Percentiles rank a stretch among this genome's conserved stretches.
Conservation (phyloP, 1,284 basidiomycete genomes). For the Ceratobasidium sp. region DNA sequence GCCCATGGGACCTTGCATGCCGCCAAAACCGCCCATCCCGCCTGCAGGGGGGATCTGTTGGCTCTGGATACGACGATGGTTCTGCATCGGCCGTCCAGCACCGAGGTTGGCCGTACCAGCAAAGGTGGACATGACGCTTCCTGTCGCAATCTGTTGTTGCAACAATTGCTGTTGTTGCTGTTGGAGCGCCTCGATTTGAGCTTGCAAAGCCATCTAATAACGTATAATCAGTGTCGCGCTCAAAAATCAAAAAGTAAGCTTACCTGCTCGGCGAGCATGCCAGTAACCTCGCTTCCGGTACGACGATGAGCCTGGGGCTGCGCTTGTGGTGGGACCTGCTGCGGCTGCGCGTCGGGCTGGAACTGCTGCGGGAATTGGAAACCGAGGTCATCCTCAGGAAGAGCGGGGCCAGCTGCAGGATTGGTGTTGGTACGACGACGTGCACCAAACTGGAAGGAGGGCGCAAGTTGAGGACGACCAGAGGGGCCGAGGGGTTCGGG, state of each 20-base stretch:
- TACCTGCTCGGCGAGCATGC: conserved; percentile 91
- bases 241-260: conserved; percentile 42
- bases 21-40: conserved; percentile 57
- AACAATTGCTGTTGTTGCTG: conserved; percentile 87
- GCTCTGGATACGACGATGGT: conserved; percentile 89
- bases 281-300: conserved; percentile 68
- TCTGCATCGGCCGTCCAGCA: conserved; percentile 57
- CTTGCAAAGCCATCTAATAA: conserved; percentile 82
- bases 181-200: conserved; percentile 87
- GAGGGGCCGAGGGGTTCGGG: conserved; percentile 70
- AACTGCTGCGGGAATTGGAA: conserved; percentile 81
- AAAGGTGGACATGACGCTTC: conserved; percentile 69
- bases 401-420: conserved; percentile 59
- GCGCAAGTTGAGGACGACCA: conserved; percentile 86
- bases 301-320: conserved; percentile 55
- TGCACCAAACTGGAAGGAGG: conserved; percentile 85
- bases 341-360: conserved; percentile 44
- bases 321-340: conserved; percentile 47
- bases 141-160: conserved; percentile 82
- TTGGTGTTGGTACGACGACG: conserved; percentile 62
- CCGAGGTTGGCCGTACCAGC: conserved; percentile 66
- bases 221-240: not conserved
- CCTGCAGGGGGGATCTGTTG: conserved; percentile 58
- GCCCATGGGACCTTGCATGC: conserved; percentile 64
- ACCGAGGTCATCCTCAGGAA: conserved; percentile 76